Evolutionary conservation across 352 stramenopile genomes (phyloP).

Genomic region (Phytopythium mirpurense): DNA sequence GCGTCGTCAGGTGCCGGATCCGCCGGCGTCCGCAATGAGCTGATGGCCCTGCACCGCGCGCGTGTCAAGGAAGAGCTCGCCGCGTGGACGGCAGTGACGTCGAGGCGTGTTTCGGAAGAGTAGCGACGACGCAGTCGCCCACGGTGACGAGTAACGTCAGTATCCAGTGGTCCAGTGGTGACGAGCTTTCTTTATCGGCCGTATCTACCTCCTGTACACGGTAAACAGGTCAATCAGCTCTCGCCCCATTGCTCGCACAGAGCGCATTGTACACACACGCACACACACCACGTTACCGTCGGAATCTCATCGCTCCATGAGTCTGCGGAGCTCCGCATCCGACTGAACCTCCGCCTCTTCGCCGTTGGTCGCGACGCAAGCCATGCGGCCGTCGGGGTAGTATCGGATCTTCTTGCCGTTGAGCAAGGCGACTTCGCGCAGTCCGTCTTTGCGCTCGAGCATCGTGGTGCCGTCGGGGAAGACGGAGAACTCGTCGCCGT

Average conservation of each 20-base stretch:
- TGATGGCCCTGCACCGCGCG: slow-evolving; percentile 16
- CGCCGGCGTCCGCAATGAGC: neutral
- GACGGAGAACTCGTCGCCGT: slow-evolving; percentile 73
- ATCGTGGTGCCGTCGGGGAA: slow-evolving; percentile 84
- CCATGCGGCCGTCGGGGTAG: slow-evolving; percentile 68
- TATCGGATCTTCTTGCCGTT: slow-evolving; percentile 72
- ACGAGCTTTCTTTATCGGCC: neutral
- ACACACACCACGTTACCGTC: neutral
- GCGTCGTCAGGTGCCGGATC: too few species aligned
- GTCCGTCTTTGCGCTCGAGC: slow-evolving; percentile 60
- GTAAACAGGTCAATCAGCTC: neutral
- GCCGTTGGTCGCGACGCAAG: slow-evolving; percentile 35
- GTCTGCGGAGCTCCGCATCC: slow-evolving; percentile 50
- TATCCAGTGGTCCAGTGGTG: too few species aligned
- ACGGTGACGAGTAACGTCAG: neutral
- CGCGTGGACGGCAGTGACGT: slow-evolving; percentile 2
- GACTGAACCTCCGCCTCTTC: slow-evolving; percentile 54
- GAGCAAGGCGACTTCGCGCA: slow-evolving; percentile 75
- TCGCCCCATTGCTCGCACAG: neutral
- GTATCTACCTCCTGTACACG: neutral
- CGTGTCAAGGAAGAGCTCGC: slow-evolving; percentile 13
- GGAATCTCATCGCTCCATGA: slow-evolving; percentile 33
- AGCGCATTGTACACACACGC: neutral
- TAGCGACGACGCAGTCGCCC: too few species aligned
- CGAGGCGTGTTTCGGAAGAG: neutral